Conservation (phyloP, 371 early-diverging fungal species). For the Mortierella sp. region DNA sequence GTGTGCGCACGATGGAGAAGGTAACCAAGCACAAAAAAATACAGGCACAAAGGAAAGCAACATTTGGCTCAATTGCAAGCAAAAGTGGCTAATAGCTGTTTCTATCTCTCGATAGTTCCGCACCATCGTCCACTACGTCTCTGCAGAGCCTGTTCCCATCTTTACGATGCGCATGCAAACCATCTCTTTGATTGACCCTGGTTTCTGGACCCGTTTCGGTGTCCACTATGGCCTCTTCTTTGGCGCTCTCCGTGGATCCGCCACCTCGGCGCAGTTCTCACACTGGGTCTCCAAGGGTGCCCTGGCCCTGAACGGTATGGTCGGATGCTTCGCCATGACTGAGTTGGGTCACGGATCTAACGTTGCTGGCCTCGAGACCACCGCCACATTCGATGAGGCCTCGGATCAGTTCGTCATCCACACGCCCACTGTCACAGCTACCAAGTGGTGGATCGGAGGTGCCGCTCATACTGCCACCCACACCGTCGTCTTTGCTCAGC, state of each 20-base stretch:
- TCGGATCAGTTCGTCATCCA: conserved; percentile 91
- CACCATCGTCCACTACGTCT: conserved; percentile 78
- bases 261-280: conserved; percentile 85
- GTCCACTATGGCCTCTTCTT: conserved; percentile 94
- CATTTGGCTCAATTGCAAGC: conserved; percentile 52
- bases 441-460: conserved; percentile 99
- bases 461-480: conserved; percentile 92
- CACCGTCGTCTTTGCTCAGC: conserved; percentile 82
- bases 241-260: conserved; percentile 89
- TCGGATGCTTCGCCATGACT: conserved; percentile 96
- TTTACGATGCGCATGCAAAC: conserved; percentile 88
- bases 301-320: conserved; percentile 80
- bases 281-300: conserved; percentile 94
- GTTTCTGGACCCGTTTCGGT: conserved; percentile 94
- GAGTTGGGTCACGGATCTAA: conserved; percentile 93
- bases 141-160: conserved; percentile 78
- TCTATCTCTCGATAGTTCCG: conserved; percentile 64
- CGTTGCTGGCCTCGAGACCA: conserved; percentile 93
- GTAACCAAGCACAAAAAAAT: conserved; percentile 24
- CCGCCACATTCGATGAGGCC: conserved; percentile 88
- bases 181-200: conserved; percentile 87
- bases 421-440: conserved; percentile 90
- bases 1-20: conserved; percentile 92
- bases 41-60: no score
- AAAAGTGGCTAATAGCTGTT: neutral